Base-by-base conservation (phyloP, 1,139 yeast species). In the Hemisphaericaspora subhashii region DNA sequence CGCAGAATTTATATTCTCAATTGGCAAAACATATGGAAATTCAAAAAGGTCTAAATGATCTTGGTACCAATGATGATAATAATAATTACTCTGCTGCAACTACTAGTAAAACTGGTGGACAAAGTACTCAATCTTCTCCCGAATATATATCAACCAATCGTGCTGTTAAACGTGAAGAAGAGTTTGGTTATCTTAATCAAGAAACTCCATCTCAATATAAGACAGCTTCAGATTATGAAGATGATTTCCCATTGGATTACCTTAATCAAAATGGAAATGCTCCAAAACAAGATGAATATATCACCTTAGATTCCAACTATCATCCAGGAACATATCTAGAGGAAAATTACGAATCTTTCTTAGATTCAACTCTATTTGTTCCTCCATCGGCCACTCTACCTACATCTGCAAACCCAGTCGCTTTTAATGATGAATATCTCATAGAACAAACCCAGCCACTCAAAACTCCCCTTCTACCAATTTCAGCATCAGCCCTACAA, bases 171-270 rank as follows among this genome's bases (percentile, higher is more conserved):
- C 35, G 37, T 21, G 29, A 45, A 4, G 58, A 53, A 7, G 50
- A 44, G 6, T 47, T 47, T 38, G 63, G 52, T 7, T 58, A 55
- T 38, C 43, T 59, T 25, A 42, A 45, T 21, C 56, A 55, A 33
- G 62, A 53, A 13, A 57, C 67, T 3, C 65, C 65, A 1, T 55
- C 54, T 3, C 57, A 62, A 35, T 54, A 47, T 33, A 55, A 53
- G 40, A 40, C 48, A 5, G 40, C 42, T 11, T 48, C 57, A 1
- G 62, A 58, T 17, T 61, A 68, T 33, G 83, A 77, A 41, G 84
- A 80, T 47, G 88, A 82, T 51, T 82, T 83, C 58, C 88, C 89
- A 2, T 59, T 83, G 41, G 89, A 83, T 50, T 83, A 81, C 52
- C 74, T 83, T 51, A 60, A 60, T 31, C 44, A 59, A 35, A 30